Evolutionary conservation across 805 yeast genomes (phyloP).

Genomic region (Yarrowia divulgata): DNA sequence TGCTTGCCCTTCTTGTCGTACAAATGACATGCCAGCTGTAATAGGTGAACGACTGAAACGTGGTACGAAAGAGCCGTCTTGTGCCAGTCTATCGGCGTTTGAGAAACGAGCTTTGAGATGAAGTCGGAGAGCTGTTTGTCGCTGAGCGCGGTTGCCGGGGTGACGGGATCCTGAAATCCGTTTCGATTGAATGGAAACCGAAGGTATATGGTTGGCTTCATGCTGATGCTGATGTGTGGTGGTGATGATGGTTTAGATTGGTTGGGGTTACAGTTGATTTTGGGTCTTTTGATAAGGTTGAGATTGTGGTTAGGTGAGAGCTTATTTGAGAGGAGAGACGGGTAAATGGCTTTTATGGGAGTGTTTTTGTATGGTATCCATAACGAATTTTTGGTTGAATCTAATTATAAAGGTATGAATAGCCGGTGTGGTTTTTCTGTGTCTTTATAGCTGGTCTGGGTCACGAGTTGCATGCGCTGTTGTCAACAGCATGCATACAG

Average conservation of each 20-base stretch:
- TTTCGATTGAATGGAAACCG: slow-evolving; percentile 29
- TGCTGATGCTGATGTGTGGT: slow-evolving; percentile 5
- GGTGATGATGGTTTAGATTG: not conserved
- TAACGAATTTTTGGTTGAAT: too few relatives aligned
- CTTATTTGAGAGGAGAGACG: not conserved
- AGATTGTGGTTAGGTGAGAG: slow-evolving; percentile 26
- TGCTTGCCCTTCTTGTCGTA: slow-evolving; percentile 29
- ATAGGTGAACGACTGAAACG: slow-evolving; percentile 6
- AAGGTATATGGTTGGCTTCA: slow-evolving; percentile 25
- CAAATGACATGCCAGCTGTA: slow-evolving; percentile 20
- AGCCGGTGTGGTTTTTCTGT: too few relatives aligned
- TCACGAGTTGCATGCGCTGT: too few relatives aligned
- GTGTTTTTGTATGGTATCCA: not conserved
- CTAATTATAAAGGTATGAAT: too few relatives aligned
- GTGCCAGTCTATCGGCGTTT: not conserved
- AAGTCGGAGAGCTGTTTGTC: not conserved
- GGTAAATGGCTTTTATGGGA: not conserved
- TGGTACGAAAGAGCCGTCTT: slow-evolving; percentile 1
- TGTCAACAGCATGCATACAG: too few relatives aligned
- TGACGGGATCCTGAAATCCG: slow-evolving; percentile 16
- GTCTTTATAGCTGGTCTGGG: not conserved
- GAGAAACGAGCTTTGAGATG: slow-evolving; percentile 4
- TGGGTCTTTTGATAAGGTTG: slow-evolving; percentile 13
- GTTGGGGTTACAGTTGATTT: not conserved
- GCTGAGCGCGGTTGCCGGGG: slow-evolving; percentile 6